Conservation (phyloP, 352 stramenopile species). For the Ochromonadaceae sp. region DNA sequence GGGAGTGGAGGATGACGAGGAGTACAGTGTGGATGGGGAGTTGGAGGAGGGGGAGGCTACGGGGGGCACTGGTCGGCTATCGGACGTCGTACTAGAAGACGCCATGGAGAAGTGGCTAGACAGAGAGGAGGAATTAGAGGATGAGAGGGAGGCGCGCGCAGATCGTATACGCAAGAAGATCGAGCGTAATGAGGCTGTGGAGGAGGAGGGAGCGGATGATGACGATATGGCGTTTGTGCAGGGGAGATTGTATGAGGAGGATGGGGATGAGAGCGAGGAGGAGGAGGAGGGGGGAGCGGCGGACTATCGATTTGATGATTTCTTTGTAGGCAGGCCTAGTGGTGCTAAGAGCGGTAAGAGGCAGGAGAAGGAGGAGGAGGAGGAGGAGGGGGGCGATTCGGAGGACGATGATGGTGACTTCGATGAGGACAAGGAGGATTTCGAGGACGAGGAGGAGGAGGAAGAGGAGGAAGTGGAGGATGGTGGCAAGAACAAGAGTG, state of each 20-base stretch:
- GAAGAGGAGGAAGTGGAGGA: slow-evolving; percentile 17
- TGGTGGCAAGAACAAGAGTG: slow-evolving; percentile 31
- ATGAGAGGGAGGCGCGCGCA: too few relatives aligned
- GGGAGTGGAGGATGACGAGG: slow-evolving; percentile 6
- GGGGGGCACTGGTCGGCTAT: too few relatives aligned
- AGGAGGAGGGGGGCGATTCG: not conserved
- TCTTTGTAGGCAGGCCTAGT: not conserved
- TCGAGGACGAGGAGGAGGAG: slow-evolving; percentile 22
- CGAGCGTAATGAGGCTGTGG: not conserved
- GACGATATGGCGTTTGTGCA: not conserved
- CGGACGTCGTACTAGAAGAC: too few relatives aligned
- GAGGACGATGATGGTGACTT: slow-evolving; percentile 19
- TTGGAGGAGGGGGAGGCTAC: slow-evolving; percentile 4
- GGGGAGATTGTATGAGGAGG: not conserved
- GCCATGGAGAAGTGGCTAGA: too few relatives aligned
- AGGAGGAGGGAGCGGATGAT: slow-evolving; percentile 6
- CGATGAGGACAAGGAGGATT: slow-evolving; percentile 23
- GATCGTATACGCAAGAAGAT: too few relatives aligned
- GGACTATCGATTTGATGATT: not conserved
- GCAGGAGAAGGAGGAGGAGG: not conserved
- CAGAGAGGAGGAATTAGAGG: too few relatives aligned
- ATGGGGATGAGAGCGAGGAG: slow-evolving; percentile 18
- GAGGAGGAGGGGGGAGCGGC: slow-evolving; percentile 19
- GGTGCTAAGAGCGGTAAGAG: not conserved
- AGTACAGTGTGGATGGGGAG: not conserved